phyloP scores from a whole-genome alignment of 2,329 filamentous ascomycete species.

The Mycocentrospora acerina region DNA sequence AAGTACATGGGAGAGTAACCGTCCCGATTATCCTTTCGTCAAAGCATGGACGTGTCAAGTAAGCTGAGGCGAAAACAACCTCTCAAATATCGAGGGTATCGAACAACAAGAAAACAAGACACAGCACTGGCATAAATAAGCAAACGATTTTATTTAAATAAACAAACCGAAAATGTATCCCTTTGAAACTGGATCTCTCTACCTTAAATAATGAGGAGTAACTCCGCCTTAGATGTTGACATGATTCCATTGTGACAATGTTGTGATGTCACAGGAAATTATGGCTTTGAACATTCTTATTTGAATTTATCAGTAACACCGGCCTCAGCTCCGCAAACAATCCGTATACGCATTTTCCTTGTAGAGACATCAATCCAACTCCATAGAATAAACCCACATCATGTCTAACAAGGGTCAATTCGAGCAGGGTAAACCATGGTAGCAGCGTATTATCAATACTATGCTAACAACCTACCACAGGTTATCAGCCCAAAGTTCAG shows the following conservation, averaged over 20 bases:
- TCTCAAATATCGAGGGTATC: no score
- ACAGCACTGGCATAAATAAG: no score
- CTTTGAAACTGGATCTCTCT: neutral
- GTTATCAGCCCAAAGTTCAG: slow-evolving; percentile 52
- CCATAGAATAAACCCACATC: slow-evolving; percentile 49
- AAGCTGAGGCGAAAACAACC: no score
- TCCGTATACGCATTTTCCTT: neutral
- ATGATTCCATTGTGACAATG: slow-evolving; percentile 11
- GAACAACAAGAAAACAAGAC: no score
- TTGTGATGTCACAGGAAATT: slow-evolving; percentile 31
- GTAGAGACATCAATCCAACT: neutral
- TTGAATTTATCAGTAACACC: slow-evolving; percentile 2
- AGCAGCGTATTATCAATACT: neutral
- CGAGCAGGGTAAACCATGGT: slow-evolving; percentile 32
- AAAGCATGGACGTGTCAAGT: no score
- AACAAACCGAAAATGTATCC: no score
- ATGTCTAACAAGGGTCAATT: slow-evolving; percentile 38
- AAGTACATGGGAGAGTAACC: no score
- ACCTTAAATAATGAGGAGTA: slow-evolving; percentile 3
- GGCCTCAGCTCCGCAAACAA: slow-evolving; percentile 1
- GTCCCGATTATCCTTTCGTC: no score
- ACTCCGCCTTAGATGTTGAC: slow-evolving; percentile 15
- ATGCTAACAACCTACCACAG: slow-evolving; percentile 25
- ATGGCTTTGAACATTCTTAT: slow-evolving; percentile 15
- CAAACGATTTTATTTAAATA: no score